Conservation (phyloP, 2,329 filamentous ascomycete genomes). For the Teratosphaeria epicoccoides region DNA sequence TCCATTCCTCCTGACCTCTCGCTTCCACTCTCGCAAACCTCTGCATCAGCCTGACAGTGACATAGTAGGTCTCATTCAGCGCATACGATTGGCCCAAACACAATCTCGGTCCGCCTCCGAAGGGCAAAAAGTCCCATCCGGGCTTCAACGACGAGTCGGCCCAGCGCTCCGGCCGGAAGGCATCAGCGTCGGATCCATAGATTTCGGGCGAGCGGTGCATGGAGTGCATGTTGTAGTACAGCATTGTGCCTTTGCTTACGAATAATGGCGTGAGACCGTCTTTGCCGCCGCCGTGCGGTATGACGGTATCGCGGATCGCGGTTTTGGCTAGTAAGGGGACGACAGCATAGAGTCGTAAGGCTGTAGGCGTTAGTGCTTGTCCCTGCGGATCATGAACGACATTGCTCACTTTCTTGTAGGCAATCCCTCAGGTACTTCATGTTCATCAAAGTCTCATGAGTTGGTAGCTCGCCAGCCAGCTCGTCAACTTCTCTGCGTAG, state of each 20-base stretch:
- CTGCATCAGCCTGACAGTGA: constrained; percentile 8
- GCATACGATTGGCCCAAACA: constrained; percentile 28
- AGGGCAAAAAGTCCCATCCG: constrained; percentile 21
- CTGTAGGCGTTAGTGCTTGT: constrained; percentile 1
- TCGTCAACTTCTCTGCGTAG: constrained; percentile 14
- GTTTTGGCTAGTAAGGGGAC: constrained; percentile 68
- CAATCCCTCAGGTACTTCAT: constrained; percentile 39
- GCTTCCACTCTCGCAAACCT: constrained; percentile 3
- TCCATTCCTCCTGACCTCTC: constrained; percentile 5
- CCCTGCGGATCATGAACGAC: neutral
- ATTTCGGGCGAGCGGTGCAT: constrained; percentile 10
- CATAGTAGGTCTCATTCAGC: constrained; percentile 7
- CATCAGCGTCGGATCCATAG: constrained; percentile 38
- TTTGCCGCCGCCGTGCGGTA: constrained; percentile 50
- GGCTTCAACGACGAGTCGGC: constrained; percentile 2
- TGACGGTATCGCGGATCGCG: constrained; percentile 60
- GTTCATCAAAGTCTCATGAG: constrained; percentile 12
- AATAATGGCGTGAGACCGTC: constrained; percentile 45
- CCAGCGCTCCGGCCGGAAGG: constrained; percentile 41
- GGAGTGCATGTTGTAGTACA: constrained; percentile 18
- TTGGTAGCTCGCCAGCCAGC: constrained; percentile 32
- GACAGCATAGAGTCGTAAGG: constrained; percentile 59
- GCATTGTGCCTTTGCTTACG: constrained; percentile 18
- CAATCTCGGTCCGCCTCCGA: constrained; percentile 34
- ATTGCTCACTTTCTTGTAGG: constrained; percentile 44